Evolutionary conservation across 2,329 filamentous ascomycete genomes (phyloP), one percentile per base, ranked within the genome.

Genomic region (Ophiostoma sp.): DNA sequence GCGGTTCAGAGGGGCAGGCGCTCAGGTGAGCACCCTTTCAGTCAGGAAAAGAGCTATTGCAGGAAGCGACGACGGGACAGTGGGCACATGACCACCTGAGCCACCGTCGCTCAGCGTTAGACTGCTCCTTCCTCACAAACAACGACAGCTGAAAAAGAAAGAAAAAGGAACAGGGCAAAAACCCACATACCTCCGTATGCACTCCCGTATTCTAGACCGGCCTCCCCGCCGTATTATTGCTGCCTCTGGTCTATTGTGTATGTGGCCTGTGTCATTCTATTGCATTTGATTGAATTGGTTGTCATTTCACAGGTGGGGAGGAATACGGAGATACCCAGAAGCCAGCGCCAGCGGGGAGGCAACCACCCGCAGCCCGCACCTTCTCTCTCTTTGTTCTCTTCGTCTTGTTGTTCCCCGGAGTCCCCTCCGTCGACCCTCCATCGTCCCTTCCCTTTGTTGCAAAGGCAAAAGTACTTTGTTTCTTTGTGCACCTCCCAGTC

Each of bases 161-260:
- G 36, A 12, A 66, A 28, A 45, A n/a, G 22, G 63, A 48, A 66
- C 39, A 45, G 17, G 63, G 22, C 39, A 31, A 68, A 48, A 50
- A n/a, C 25, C 63, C 15, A 66, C 39, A 19, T 25, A 12, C 5
- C 22, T 15, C 22, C 22, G 50, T 25, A 42, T 45, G 11, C 63
- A 45, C 42, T 19, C 61, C 63, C 63, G 63, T 68, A 64, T 25
- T 64, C 63, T 68, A 48, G 63, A 33, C 63, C 63, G 63, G 63
- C 63, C 63, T 68, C 63, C 42, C 63, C 63, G 63, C 25, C 63
- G 63, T 19, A 19, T 48, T 19, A 66, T 48, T 31, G 22, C 19
- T 48, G 42, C 19, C 42, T 48, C 15, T 48, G 42, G n/a, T 22
- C n/a, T 55, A 45, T 17, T 45, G 3, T 45, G 42, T 45, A 55